A percentile compares a stretch with the other conserved stretches of the same genome.
Conservation (phyloP, 1,139 yeast genomes). For the Sugiyamaella grinbergsii region DNA sequence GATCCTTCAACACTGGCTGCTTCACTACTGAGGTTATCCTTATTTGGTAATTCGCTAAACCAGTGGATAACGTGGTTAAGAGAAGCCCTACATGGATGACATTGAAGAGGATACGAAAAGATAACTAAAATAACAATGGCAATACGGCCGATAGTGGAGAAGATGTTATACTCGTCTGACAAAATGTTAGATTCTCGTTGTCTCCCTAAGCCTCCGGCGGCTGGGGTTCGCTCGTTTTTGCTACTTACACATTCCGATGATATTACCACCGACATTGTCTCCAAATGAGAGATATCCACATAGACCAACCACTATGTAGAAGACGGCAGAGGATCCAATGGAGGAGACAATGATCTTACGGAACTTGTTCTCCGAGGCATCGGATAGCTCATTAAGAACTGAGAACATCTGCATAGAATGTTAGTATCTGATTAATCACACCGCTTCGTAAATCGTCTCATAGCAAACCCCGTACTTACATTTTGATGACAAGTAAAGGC, state of each 20-base stretch:
- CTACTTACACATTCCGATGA: conserved; percentile 57
- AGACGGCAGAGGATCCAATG: conserved; percentile 57
- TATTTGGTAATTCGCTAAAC: conserved; percentile 34
- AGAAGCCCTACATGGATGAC: conserved; percentile 90
- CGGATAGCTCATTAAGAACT: conserved; percentile 75
- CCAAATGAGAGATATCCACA: conserved; percentile 90
- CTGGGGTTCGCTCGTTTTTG: neutral
- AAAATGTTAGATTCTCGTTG: conserved; percentile 11
- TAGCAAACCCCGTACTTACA: conserved; percentile 22
- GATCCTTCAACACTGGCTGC: conserved; percentile 5
- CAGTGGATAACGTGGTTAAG: conserved; percentile 71
- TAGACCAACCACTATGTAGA: conserved; percentile 71
- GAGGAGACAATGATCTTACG: conserved; percentile 57
- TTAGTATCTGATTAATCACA: too few relatives aligned
- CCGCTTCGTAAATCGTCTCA: too few relatives aligned
- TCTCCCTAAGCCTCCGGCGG: conserved; percentile 12
- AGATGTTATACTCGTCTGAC: conserved; percentile 46
- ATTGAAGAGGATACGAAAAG: conserved; percentile 86
- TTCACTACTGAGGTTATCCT: conserved; percentile 5
- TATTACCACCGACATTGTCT: conserved; percentile 71
- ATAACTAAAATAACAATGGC: conserved; percentile 81
- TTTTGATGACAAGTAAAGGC: conserved; percentile 96
- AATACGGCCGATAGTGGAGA: conserved; percentile 67
- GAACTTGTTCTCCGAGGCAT: conserved; percentile 56
- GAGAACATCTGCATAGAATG: conserved; percentile 62